phyloP scores from a whole-genome alignment of 305 asterid genomes.

The Andrographis paniculata region DNA sequence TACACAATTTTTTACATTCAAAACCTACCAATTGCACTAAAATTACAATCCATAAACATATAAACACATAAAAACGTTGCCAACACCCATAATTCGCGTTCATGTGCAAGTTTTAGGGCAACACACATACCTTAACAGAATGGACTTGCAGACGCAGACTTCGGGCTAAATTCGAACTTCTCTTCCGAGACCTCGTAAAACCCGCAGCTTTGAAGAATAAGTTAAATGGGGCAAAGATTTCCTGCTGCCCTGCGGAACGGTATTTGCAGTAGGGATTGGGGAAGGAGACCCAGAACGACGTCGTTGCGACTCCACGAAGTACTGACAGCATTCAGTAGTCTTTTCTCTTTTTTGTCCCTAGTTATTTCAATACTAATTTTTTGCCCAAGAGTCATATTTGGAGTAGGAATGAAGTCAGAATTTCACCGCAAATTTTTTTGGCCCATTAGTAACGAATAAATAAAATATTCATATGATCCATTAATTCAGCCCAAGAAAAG shows the following conservation, averaged over 20 bases:
- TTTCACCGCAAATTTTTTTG: too few relatives aligned
- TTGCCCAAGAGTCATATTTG: too few relatives aligned
- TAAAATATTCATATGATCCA: too few relatives aligned
- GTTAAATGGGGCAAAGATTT: constrained; percentile 14
- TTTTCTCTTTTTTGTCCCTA: too few relatives aligned
- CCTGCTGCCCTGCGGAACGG: constrained; percentile 25
- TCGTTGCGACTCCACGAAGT: constrained; percentile 17
- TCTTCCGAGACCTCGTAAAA: neutral
- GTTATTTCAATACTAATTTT: too few relatives aligned
- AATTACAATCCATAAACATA: neutral
- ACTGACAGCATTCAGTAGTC: too few relatives aligned
- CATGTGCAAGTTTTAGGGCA: constrained; percentile 5
- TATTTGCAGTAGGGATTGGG: constrained; percentile 19
- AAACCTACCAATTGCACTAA: neutral
- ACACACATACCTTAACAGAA: constrained; percentile 18
- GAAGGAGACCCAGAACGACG: constrained; percentile 37
- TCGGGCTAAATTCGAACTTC: neutral
- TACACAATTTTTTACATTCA: neutral
- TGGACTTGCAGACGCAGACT: neutral
- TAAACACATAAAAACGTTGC: constrained; percentile 1
- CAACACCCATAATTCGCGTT: neutral
- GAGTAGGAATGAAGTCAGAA: too few relatives aligned
- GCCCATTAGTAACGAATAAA: too few relatives aligned
- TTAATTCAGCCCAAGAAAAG: too few relatives aligned
- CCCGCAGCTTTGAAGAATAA: constrained; percentile 7